Conservation (phyloP, 208 protist species). For the Porcisia deanei region DNA sequence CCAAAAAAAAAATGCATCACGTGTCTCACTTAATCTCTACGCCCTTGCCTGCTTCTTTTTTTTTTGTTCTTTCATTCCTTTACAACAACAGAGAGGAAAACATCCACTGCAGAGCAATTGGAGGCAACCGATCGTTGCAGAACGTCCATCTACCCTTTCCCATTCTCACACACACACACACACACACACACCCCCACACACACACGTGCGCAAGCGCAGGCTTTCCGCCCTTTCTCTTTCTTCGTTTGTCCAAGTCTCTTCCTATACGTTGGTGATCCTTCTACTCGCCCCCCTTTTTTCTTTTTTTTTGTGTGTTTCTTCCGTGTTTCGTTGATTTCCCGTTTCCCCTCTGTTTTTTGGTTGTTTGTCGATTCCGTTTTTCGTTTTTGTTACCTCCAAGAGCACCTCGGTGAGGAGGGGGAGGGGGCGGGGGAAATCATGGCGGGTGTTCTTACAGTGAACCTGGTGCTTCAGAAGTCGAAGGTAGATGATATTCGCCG, state of each 20-base stretch:
- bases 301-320: conserved; percentile 25
- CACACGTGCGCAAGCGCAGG: background rate
- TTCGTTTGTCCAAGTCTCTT: background rate
- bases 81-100: background rate
- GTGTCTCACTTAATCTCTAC: background rate
- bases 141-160: background rate
- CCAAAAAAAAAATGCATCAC: background rate
- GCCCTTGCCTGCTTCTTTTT: background rate
- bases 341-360: conserved; percentile 7
- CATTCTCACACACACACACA: background rate
- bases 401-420: background rate
- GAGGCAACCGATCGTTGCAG: background rate
- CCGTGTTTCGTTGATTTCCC: conserved; percentile 1
- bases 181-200: background rate
- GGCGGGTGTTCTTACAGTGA: conserved; percentile 83
- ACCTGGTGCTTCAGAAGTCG: conserved; percentile 82
- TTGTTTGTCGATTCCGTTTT: conserved; percentile 3
- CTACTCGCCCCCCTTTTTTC: background rate
- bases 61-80: background rate
- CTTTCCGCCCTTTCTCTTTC: background rate
- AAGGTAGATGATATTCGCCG: conserved; percentile 79
- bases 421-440: conserved; percentile 25
- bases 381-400: background rate
- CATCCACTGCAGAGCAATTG: background rate
- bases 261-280: background rate